Evolutionary conservation across 371 early-diverging fungal species (phyloP).

Genomic region (Parasitella parasitica): DNA sequence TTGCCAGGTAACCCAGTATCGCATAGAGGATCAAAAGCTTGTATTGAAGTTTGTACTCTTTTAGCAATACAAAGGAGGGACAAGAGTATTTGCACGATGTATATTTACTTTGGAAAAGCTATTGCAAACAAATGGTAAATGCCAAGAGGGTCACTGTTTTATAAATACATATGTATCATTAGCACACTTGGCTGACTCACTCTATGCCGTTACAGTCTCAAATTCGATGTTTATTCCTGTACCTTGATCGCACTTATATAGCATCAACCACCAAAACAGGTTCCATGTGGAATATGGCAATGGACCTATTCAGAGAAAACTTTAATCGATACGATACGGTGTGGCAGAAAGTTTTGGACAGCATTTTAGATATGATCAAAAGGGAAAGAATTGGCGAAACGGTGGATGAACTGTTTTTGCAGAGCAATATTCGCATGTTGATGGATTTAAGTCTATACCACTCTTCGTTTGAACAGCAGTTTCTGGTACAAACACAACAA

Average conservation of each 20-base stretch:
- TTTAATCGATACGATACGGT: constrained; percentile 55
- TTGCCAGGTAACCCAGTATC: background rate
- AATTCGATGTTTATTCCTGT: constrained; percentile 84
- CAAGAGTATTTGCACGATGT: constrained; percentile 55
- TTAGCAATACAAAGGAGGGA: constrained; percentile 19
- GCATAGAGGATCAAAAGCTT: background rate
- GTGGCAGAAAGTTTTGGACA: constrained; percentile 51
- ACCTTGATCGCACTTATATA: constrained; percentile 89
- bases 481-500: constrained; percentile 60
- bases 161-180: no score
- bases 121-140: constrained; percentile 70
- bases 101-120: constrained; percentile 61
- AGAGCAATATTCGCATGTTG: constrained; percentile 73
- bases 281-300: constrained; percentile 85
- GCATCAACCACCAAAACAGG: constrained; percentile 65
- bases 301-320: constrained; percentile 68
- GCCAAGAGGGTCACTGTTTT: background rate
- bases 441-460: constrained; percentile 78
- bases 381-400: constrained; percentile 44
- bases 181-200: background rate
- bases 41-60: background rate
- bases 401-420: constrained; percentile 39
- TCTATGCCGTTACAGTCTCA: constrained; percentile 61
- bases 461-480: constrained; percentile 65
- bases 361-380: constrained; percentile 55